Conservation (phyloP, 2,329 filamentous ascomycete genomes). For the Aspergillus aculeatus region DNA sequence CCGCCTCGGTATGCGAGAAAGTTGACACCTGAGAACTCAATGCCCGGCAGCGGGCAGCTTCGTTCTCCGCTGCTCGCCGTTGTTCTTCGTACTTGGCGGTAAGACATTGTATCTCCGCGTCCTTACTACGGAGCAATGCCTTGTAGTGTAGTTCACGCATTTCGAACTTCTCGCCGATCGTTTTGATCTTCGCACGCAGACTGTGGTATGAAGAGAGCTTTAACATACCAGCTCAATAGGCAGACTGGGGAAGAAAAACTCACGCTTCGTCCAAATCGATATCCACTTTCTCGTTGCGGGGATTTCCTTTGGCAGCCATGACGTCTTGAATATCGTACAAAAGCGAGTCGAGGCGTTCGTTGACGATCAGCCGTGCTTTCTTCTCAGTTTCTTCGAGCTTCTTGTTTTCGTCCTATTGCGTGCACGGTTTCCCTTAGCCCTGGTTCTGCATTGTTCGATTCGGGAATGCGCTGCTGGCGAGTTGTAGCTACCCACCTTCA, state of each 20-base stretch:
- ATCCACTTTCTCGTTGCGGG: conserved; percentile 76
- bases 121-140: conserved; percentile 86
- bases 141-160: conserved; percentile 92
- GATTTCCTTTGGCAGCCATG: conserved; percentile 80
- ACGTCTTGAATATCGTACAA: conserved; percentile 83
- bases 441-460: neutral
- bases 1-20: conserved; percentile 93
- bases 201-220: conserved; percentile 32
- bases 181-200: conserved; percentile 75
- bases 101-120: conserved; percentile 91
- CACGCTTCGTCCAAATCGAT: conserved; percentile 88
- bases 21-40: conserved; percentile 89
- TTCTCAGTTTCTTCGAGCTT: conserved; percentile 84
- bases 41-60: conserved; percentile 75
- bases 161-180: conserved; percentile 95
- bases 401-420: conserved; percentile 79
- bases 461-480: neutral
- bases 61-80: conserved; percentile 80
- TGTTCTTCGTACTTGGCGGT: conserved; percentile 86
- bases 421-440: conserved; percentile 12
- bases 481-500: conserved; percentile 66
- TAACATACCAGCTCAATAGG: conserved; percentile 9
- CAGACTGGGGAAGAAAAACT: conserved; percentile 34
- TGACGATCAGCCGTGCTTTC: conserved; percentile 76
- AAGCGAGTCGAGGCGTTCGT: conserved; percentile 77